Conservation (phyloP, 1,139 yeast genomes). For the Pichia sp. region DNA sequence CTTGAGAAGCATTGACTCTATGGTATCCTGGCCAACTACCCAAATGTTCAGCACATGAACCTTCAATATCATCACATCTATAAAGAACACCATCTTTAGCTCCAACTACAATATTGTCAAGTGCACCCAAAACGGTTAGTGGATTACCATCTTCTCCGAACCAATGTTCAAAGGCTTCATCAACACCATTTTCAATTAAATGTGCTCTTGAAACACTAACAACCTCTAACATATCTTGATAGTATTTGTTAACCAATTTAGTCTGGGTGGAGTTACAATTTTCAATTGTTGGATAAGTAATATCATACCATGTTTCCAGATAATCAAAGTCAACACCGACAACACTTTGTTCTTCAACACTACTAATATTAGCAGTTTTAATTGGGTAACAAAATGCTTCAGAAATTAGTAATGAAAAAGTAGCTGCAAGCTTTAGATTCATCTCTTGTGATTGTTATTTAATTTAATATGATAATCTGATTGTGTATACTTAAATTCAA, state of each 20-base stretch:
- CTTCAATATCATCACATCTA: slow-evolving; percentile 20
- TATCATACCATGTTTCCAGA: slow-evolving; percentile 6
- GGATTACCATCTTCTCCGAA: slow-evolving; percentile 17
- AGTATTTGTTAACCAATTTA: slow-evolving; percentile 15
- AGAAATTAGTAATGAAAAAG: not conserved
- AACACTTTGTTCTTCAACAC: slow-evolving; percentile 49
- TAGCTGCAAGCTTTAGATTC: not conserved
- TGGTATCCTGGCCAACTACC: slow-evolving; percentile 15
- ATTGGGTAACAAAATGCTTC: not conserved
- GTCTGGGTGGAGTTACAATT: slow-evolving; percentile 16
- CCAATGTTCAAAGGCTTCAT: slow-evolving; percentile 27
- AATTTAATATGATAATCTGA: not conserved
- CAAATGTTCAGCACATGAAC: slow-evolving; percentile 15
- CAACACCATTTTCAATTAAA: slow-evolving; percentile 24
- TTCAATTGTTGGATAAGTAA: slow-evolving; percentile 8
- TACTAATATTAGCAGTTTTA: slow-evolving; percentile 59
- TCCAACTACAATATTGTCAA: slow-evolving; percentile 16
- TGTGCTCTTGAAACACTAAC: slow-evolving; percentile 27
- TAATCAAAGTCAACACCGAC: slow-evolving; percentile 3
- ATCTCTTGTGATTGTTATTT: not conserved
- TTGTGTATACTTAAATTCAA: too few relatives aligned
- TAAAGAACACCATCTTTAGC: slow-evolving; percentile 13
- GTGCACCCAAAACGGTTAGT: slow-evolving; percentile 15
- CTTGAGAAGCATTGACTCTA: slow-evolving; percentile 12
- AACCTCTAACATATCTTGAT: slow-evolving; percentile 24